Evolutionary conservation across 441 rosid species (phyloP).

Genomic region (Hypseocharis bilobata): DNA sequence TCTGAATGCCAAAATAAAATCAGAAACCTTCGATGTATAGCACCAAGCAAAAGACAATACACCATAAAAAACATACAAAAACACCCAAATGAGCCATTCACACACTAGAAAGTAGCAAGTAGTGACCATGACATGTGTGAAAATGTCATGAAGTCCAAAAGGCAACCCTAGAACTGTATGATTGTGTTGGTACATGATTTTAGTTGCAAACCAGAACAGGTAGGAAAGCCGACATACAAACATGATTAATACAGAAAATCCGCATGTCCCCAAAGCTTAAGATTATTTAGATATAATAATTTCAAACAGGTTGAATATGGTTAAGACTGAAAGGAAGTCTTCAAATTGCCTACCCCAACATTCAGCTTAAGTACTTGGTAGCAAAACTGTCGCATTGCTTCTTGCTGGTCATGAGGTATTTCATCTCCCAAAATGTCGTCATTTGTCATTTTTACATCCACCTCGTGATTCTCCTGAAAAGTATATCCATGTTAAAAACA

Average conservation of each 20-base stretch:
- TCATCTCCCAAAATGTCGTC: slow-evolving; percentile 97
- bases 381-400: slow-evolving; percentile 52
- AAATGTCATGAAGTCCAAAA: background rate
- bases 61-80: background rate
- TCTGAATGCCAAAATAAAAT: background rate
- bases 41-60: background rate
- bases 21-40: background rate
- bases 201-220: background rate
- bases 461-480: slow-evolving; percentile 55
- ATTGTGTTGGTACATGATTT: background rate
- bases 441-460: slow-evolving; percentile 62
- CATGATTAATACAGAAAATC: background rate
- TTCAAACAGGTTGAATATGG: slow-evolving; percentile 2
- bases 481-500: background rate
- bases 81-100: background rate
- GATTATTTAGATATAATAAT: background rate
- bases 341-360: slow-evolving; percentile 46
- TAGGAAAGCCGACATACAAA: background rate
- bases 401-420: slow-evolving; percentile 72
- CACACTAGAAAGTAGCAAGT: background rate
- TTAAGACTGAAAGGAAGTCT: slow-evolving; percentile 11
- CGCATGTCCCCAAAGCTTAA: slow-evolving; percentile 1
- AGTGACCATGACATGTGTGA: background rate
- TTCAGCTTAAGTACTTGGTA: slow-evolving; percentile 62
- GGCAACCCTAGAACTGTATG: background rate